phyloP scores from a whole-genome alignment of 2,329 filamentous ascomycete species.

The Aspergillus melleus region DNA sequence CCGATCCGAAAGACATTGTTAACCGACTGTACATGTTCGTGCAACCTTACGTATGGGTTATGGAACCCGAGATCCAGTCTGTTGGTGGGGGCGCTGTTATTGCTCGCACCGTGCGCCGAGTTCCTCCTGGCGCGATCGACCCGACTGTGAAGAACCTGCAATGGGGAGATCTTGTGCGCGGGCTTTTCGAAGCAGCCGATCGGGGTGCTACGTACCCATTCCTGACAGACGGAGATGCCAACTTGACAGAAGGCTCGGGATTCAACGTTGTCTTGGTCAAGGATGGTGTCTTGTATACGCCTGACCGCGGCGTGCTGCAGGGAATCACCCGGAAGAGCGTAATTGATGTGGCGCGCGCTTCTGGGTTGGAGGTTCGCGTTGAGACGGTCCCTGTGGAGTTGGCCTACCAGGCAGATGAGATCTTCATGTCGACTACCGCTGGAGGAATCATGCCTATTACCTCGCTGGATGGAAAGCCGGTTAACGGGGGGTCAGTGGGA shows the following conservation, averaged over 20 bases:
- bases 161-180: slow-evolving; percentile 52
- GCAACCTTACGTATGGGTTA: slow-evolving; percentile 53
- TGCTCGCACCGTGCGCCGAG: slow-evolving; percentile 48
- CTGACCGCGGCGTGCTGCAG: slow-evolving; percentile 50
- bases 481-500: slow-evolving; percentile 47
- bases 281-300: slow-evolving; percentile 47
- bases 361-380: slow-evolving; percentile 37
- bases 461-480: slow-evolving; percentile 43
- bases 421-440: slow-evolving; percentile 56
- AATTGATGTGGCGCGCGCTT: slow-evolving; percentile 41
- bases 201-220: slow-evolving; percentile 52
- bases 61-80: slow-evolving; percentile 47
- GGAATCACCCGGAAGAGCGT: slow-evolving; percentile 54
- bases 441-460: slow-evolving; percentile 57
- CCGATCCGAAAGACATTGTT: slow-evolving; percentile 33
- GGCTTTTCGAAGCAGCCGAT: slow-evolving; percentile 49
- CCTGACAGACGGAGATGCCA: slow-evolving; percentile 51
- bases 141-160: slow-evolving; percentile 55
- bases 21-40: slow-evolving; percentile 52
- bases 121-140: slow-evolving; percentile 50
- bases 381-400: slow-evolving; percentile 46
- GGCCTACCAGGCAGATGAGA: slow-evolving; percentile 49
- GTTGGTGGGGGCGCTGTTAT: slow-evolving; percentile 46
- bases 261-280: slow-evolving; percentile 53
- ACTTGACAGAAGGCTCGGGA: slow-evolving; percentile 53